Conservation (phyloP, 305 asterid genomes). For the Solanum hybrid region DNA sequence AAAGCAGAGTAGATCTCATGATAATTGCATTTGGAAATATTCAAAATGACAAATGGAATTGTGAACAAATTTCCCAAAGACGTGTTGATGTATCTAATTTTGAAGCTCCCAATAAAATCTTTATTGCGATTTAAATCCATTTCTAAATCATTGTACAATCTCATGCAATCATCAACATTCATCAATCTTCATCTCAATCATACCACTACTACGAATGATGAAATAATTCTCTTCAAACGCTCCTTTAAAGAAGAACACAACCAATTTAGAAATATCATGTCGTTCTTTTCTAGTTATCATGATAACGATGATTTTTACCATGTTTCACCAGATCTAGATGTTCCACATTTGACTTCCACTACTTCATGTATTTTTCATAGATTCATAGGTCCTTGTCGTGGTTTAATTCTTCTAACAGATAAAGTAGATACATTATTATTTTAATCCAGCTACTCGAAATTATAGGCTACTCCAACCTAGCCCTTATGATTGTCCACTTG, state of each 20-base stretch:
- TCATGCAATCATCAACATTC: not conserved
- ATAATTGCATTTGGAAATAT: not conserved
- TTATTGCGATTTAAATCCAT: not conserved
- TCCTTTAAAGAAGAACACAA: not conserved
- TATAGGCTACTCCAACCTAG: not conserved
- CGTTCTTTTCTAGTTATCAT: not conserved
- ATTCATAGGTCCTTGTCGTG: not conserved
- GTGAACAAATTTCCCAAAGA: not conserved
- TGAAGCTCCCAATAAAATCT: not conserved
- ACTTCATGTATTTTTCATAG: not conserved
- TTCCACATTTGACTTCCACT: not conserved
- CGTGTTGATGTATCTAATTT: not conserved
- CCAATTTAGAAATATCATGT: not conserved
- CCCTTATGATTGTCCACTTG: not conserved
- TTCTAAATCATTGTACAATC: not conserved
- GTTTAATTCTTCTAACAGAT: not conserved
- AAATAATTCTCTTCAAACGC: not conserved
- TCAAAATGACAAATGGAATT: not conserved
- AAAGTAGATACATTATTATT: not conserved
- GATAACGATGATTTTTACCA: not conserved
- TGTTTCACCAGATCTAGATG: not conserved
- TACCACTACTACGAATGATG: not conserved
- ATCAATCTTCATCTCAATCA: not conserved
- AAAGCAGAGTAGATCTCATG: too few relatives aligned
- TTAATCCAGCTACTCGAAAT: not conserved